phyloP scores from a whole-genome alignment of 2,329 filamentous ascomycete genomes.

The Dothidotthia symphoricarpi region DNA sequence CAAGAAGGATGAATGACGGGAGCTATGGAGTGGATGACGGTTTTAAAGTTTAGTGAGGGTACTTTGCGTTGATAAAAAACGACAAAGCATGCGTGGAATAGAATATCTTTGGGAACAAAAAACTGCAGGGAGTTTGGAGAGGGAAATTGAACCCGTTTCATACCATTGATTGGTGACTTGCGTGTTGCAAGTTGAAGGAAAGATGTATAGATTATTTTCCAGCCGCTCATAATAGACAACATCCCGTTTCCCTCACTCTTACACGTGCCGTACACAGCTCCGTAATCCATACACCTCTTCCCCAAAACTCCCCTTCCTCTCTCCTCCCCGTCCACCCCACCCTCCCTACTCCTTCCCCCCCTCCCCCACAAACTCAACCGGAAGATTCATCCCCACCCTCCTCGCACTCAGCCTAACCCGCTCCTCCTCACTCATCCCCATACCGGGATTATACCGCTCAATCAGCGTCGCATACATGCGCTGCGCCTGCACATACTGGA shows the following conservation, averaged over 20 bases:
- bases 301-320: not conserved
- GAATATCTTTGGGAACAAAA: no score
- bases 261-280: no score
- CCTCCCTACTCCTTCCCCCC: constrained; percentile 3
- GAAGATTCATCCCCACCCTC: constrained; percentile 87
- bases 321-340: not conserved
- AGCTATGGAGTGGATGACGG: no score
- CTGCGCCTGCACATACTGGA: constrained; percentile 82
- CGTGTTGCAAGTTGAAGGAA: no score
- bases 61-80: no score
- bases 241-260: no score
- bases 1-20: no score
- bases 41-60: no score
- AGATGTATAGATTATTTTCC: no score
- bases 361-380: constrained; percentile 54
- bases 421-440: constrained; percentile 83
- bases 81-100: no score
- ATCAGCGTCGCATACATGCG: constrained; percentile 75
- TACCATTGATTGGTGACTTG: not conserved
- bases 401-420: constrained; percentile 78
- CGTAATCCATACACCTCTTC: not conserved
- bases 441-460: constrained; percentile 91
- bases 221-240: not conserved
- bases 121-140: no score
- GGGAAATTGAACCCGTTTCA: no score